phyloP scores from a whole-genome alignment of 768 basidiomycete species.

The Auricularia cornea region DNA sequence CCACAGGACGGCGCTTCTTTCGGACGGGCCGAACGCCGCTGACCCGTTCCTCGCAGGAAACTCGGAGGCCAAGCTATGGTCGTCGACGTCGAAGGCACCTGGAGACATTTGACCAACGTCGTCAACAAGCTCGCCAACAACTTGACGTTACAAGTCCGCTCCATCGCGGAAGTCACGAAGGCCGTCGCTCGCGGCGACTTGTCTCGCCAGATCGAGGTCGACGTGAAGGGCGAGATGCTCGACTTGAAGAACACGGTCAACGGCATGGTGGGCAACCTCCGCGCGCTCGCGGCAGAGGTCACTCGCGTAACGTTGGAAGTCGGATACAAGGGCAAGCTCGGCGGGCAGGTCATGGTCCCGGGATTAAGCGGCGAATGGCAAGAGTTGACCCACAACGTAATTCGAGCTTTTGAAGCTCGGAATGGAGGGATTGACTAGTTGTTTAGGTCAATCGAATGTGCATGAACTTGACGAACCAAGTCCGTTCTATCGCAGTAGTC shows the following conservation, averaged over 20 bases:
- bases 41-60: constrained; percentile 35
- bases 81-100: constrained; percentile 87
- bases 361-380: constrained; percentile 17
- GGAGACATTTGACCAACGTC: constrained; percentile 73
- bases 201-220: constrained; percentile 88
- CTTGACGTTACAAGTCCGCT: constrained; percentile 72
- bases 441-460: constrained; percentile 71
- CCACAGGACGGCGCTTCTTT: constrained; percentile 26
- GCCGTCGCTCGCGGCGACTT: constrained; percentile 87
- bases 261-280: constrained; percentile 46
- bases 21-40: neutral
- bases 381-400: constrained; percentile 24
- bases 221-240: constrained; percentile 84
- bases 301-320: constrained; percentile 80
- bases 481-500: constrained; percentile 75
- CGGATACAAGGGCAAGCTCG: constrained; percentile 81
- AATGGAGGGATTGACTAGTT: neutral
- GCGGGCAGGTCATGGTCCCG: constrained; percentile 80
- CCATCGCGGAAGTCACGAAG: constrained; percentile 78
- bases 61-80: constrained; percentile 84
- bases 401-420: constrained; percentile 11
- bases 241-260: constrained; percentile 65
- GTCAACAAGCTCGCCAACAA: constrained; percentile 78
- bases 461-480: constrained; percentile 69
- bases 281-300: constrained; percentile 72